Base-by-base conservation (phyloP, 768 basidiomycete species). In the Sporobolomyces pararoseus region DNA sequence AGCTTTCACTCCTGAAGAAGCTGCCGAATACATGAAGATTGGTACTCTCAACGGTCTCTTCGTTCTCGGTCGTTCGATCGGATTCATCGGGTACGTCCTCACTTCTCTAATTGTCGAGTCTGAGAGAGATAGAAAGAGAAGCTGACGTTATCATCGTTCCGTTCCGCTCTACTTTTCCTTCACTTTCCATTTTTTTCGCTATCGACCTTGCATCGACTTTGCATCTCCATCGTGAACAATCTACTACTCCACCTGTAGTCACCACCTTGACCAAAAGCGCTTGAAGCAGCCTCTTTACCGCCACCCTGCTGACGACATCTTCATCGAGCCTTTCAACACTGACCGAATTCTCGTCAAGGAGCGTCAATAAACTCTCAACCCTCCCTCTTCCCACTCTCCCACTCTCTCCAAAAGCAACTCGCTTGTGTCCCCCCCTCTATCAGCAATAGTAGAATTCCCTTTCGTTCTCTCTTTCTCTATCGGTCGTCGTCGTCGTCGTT, bases 11-110 rank as follows among this genome's bases (percentile, higher is more conserved):
- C 84, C 88, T 16, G 94, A 98, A 68, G 95, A 97, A 81, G 94
- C 93, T 9, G 89, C 93, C 64, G 95, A 98, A 81, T 98, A 97
- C 84, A 91, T 91, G 83, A 93, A 90, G 85, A 93, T 93, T 72
- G 92, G 92, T 62, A 89, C 90, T 4, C 85, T 99, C 66, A 98
- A 97, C 79, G 95, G 94, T 66, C 84, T 99, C 68, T 98, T 98
- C 82, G 95, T 99, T 53, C 87, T 97, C 63, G 95, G 95, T 54
- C 90, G 95, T 75, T 91, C 89, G 80, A 96, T 96, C 80, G 95
- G 94, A 74, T 96, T 98, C 86, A 92, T 95, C 77, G 92, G 92
- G 61, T 59, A 46, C 39, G 58, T 37, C 35, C 16, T 50, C 31
- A 23, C 54, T 55, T 55, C 31, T 34, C 13, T 25, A 39, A 14